Percentiles rank a stretch among this genome's conserved stretches.
Conservation (phyloP, 192 early-diverging fungal genomes). For the Coemansia sp. region DNA sequence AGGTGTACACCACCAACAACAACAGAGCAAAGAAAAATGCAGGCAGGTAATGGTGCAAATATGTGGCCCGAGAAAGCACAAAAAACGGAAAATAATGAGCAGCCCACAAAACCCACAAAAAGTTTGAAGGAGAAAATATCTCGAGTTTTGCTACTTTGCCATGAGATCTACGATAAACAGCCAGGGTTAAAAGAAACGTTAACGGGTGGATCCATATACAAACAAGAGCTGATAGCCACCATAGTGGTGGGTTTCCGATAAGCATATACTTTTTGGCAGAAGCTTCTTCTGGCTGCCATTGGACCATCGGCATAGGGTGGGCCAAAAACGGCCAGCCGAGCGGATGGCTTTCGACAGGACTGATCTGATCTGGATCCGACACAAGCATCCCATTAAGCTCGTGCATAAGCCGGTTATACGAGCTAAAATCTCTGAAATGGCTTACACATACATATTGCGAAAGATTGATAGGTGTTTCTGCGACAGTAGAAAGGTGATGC, state of each 20-base stretch:
- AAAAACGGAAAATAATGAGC: conserved; percentile 69
- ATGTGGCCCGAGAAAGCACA: conserved; percentile 68
- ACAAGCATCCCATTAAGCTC: conserved; percentile 88
- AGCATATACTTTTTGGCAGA: conserved; percentile 76
- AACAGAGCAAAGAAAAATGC: conserved; percentile 70
- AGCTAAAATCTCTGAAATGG: too few relatives aligned
- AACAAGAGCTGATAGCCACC: conserved; percentile 69
- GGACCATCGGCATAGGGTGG: conserved; percentile 83
- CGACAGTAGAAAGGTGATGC: conserved; percentile 65
- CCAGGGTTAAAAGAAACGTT: neutral
- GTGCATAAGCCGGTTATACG: conserved; percentile 80
- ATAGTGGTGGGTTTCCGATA: conserved; percentile 84
- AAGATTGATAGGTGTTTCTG: conserved; percentile 59
- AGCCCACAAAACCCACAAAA: conserved; percentile 56
- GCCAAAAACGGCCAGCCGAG: conserved; percentile 80
- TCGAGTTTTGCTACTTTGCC: neutral
- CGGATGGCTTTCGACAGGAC: conserved; percentile 72
- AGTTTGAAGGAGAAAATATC: neutral
- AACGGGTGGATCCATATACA: conserved; percentile 31
- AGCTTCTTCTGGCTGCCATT: conserved; percentile 65
- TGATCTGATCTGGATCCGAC: conserved; percentile 85
- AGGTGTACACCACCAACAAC: conserved; percentile 30
- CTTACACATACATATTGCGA: conserved; percentile 50
- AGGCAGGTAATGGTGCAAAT: conserved; percentile 74
- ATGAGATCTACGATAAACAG: conserved; percentile 15